Evolutionary conservation across 495 filamentous ascomycete species (phyloP), one percentile per base, ranked within the genome.

Genomic region (Podospora anserina): DNA sequence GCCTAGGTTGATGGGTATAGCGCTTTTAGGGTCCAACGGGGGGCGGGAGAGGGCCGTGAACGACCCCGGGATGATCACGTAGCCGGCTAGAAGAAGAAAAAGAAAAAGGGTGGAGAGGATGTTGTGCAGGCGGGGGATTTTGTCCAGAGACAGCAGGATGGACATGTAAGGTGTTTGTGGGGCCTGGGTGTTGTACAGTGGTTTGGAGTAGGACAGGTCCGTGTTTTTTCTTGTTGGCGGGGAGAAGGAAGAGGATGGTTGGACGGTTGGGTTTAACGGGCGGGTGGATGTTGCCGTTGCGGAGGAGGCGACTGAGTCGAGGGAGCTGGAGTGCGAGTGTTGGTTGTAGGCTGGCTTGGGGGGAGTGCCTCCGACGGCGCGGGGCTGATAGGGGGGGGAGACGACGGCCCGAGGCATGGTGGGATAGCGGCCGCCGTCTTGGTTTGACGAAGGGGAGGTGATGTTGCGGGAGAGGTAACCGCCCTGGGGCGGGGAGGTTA

Each of bases 1-100:
- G 49, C 71, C 61, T 49, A 71, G 71, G 32, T 49, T 39, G 26
- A 68, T 27, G 32, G 65, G 55, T 18, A 68, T 53, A 53, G 30
- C 34, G 49, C 34, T 13, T 30, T 66, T 34, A 13, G 39, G 20
- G 23, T 61, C 70, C 6, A 61, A 63, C 1, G 68, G 34, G 15
- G 56, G 30, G 49, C 66, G 61, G 57, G 27, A 5, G 49, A 73
- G 28, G 53, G 63, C 70, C 19, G 75, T 79, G 70, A 80, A 83
- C 1, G 78, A 77, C 16, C 76, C 79, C 5, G 80, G 79, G 63
- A 81, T 76, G 66, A 82, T 72, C 20, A 82, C 67, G 73, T 81
- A 83, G 30, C 80, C 80, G 1, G 73, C 73, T 0, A 82, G 71
- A 1, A 82, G 72, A 59, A 83, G 61, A 76, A 78, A 82, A 28